Evolutionary conservation across 1,284 basidiomycete genomes (phyloP), one percentile per base, ranked within the genome.

Genomic region (Cutaneotrichosporon cavernicola): DNA sequence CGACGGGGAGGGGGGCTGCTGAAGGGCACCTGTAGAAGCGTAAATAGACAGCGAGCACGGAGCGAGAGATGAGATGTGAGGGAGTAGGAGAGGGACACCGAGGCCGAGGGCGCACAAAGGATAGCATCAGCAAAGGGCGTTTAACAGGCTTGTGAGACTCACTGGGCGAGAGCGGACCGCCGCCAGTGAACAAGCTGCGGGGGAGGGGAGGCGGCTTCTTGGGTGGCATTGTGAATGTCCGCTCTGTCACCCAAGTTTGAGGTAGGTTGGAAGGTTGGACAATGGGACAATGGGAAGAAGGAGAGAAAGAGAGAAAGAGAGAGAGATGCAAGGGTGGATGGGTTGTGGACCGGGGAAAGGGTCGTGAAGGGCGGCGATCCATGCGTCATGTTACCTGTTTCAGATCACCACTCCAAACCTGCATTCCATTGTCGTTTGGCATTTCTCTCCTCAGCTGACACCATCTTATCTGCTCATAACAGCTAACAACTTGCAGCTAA

Each of bases 81-180:
- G 43, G 38, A 9, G 26, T 40, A 30, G 30, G 11, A 16, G 16
- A 13, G 31, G 43, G 60, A 11, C 5, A 6, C 13, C 10, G 22
- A 30, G 22, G 21, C 22, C 8, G 46, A 30, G 18, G 26, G 16
- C 26, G 26, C 26, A 13, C 26, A 43, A 31, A 58, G 46, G 56
- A 22, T 51, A 51, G 49, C 26, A n/a, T 43, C 26, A 26, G 56
- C 38, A 49, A 31, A 13, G 38, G 30, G 1, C 21, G 0, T 21
- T 21, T 46, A 8, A 14, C 26, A 11, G 8, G 43, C 5, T 22
- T 18, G 43, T 46, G 14, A 18, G 26, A 63, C 75, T 22, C 64
- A 76, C 77, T 72, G 2, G 73, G 75, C 8, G 74, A 73, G 4
- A 79, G 67, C 4, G 75, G 77, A 16, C 77, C 77, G 26, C 67